Base-by-base conservation (phyloP, 2,329 filamentous ascomycete genomes). In the Aquanectria penicillioides region DNA sequence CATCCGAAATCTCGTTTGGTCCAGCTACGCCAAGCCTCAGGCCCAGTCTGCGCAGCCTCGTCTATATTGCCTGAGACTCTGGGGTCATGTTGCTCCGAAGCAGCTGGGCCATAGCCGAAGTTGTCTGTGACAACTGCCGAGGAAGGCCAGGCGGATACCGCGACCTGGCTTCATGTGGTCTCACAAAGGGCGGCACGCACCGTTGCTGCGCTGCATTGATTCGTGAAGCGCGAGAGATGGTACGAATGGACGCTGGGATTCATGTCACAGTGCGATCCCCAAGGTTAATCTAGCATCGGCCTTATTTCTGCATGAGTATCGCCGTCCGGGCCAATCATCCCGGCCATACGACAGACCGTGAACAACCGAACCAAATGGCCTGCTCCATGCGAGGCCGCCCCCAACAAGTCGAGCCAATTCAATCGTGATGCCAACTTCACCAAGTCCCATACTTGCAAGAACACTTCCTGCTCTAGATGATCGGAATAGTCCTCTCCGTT, bases 1-100 rank as follows among this genome's bases (percentile, higher is more conserved):
- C 34, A 68, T 65, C 66, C 66, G 66, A 59, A 64, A 40, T 33
- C 50, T 33, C 29, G 31, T 61, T 57, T 29, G 20, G 37, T 38
- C 15, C 49, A n/a, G n/a, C 38, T 48, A 29, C 37, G 37, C 10
- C 46, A 28, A 23, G 49, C 13, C 25, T 26, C 38, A 43, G 23
- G 28, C 23, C 44, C 23, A 31, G 62, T 63, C 52, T 49, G 34
- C 47, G 56, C 46, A 34, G 54, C 23, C 25, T 31, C 33, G 25
- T 47, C 15, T 26, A 9, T 25, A 25, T 8, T 12, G 28, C 26
- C 15, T 26, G 31, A 31, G 13, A 33, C 13, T n/a, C 40, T 38
- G 28, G 33, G 49, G 29, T 36, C 17, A 41, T n/a, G n/a, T 20
- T 37, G 37, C 28, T 18, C 28, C 48, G 56, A 40, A 38, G 34